Conservation (phyloP, 2,329 filamentous ascomycete genomes). For the Lojkania enalia region DNA sequence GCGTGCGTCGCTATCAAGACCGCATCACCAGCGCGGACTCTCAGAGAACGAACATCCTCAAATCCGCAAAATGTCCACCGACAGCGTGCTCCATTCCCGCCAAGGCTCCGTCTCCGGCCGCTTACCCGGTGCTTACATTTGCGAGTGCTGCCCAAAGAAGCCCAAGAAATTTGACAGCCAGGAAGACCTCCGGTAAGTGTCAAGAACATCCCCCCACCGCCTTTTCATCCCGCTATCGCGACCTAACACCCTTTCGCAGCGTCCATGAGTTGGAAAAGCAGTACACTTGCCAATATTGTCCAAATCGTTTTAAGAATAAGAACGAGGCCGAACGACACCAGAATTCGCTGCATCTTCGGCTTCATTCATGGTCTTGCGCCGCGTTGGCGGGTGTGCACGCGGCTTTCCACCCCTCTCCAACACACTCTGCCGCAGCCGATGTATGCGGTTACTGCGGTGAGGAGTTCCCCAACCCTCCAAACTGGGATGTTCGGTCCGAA, state of each 20-base stretch:
- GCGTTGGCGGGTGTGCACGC: slow-evolving; percentile 73
- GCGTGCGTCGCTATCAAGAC: slow-evolving; percentile 44
- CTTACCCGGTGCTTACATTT: slow-evolving; percentile 68
- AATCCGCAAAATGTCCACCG: slow-evolving; percentile 53
- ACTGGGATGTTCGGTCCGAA: slow-evolving; percentile 84
- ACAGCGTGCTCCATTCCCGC: slow-evolving; percentile 50
- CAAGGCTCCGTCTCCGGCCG: slow-evolving; percentile 54
- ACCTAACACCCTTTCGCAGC: slow-evolving; percentile 52
- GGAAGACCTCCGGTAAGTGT: slow-evolving; percentile 78
- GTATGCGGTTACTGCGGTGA: slow-evolving; percentile 94
- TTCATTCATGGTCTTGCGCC: slow-evolving; percentile 96
- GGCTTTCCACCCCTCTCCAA: slow-evolving; percentile 82
- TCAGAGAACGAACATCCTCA: slow-evolving; percentile 47
- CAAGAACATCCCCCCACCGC: slow-evolving; percentile 30
- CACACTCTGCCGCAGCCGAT: slow-evolving; percentile 65
- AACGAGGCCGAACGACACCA: slow-evolving; percentile 97
- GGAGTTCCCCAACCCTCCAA: slow-evolving; percentile 83
- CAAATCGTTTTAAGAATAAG: slow-evolving; percentile 98
- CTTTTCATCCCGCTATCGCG: slow-evolving; percentile 18
- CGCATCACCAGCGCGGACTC: slow-evolving; percentile 46
- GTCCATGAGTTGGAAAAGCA: slow-evolving; percentile 93
- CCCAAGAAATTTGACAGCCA: slow-evolving; percentile 90
- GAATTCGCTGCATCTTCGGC: slow-evolving; percentile 88
- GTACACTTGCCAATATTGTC: slow-evolving; percentile 89
- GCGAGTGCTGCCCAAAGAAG: slow-evolving; percentile 96